Conservation (phyloP, 768 basidiomycete species). For the Neoboletus magnificus region DNA sequence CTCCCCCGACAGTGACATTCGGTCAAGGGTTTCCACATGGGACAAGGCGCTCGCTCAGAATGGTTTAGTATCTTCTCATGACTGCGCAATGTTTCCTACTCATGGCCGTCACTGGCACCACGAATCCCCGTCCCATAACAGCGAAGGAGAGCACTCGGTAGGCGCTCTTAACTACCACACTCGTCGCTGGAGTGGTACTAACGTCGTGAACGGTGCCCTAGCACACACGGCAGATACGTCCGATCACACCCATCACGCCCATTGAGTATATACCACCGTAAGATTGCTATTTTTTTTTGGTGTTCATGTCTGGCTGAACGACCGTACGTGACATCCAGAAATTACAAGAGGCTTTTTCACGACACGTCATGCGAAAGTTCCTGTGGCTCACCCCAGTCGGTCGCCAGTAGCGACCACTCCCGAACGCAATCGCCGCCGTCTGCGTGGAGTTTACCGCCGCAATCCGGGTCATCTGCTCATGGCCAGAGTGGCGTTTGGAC, state of each 20-base stretch:
- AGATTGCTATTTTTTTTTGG: constrained; percentile 12
- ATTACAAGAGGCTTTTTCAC: constrained; percentile 32
- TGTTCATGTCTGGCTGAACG: constrained; percentile 12
- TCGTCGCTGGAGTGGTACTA: constrained; percentile 3
- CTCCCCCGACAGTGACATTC: constrained; percentile 23
- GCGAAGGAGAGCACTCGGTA: constrained; percentile 29
- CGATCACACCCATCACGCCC: constrained; percentile 37
- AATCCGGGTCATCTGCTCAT: constrained; percentile 31
- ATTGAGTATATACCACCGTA: constrained; percentile 33
- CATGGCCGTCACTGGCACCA: constrained; percentile 28
- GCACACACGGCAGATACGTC: constrained; percentile 30
- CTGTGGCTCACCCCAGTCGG: constrained; percentile 30
- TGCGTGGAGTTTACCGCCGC: constrained; percentile 37
- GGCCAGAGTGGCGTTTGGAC: constrained; percentile 27
- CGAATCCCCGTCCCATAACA: constrained; percentile 21
- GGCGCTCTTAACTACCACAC: constrained; percentile 10
- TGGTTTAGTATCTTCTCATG: constrained; percentile 37
- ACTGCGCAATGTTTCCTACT: constrained; percentile 32
- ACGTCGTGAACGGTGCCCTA: constrained; percentile 15
- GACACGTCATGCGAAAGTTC: constrained; percentile 30
- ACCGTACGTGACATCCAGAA: constrained; percentile 17
- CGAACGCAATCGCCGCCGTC: constrained; percentile 47
- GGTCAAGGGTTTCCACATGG: constrained; percentile 36
- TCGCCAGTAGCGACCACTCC: constrained; percentile 45
- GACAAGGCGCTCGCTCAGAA: constrained; percentile 35